A percentile compares a stretch with the other conserved stretches of the same genome.
Conservation (phyloP, 495 filamentous ascomycete species). For the Podospora comata region DNA sequence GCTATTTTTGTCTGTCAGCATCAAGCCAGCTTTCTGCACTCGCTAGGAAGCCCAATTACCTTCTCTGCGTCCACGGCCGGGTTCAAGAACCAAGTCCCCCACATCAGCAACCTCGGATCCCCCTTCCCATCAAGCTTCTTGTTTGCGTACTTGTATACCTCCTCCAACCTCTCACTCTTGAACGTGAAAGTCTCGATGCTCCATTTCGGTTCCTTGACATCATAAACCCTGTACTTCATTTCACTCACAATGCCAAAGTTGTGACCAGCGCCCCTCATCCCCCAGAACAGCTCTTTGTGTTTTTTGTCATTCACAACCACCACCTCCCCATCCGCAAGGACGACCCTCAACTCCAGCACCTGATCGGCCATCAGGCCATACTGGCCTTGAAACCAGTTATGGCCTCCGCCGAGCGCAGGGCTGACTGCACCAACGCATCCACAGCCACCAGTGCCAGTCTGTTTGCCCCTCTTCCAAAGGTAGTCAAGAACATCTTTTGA, state of each 20-base stretch:
- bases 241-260: constrained; percentile 61
- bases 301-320: constrained; percentile 33
- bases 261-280: constrained; percentile 55
- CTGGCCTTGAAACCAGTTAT: constrained; percentile 55
- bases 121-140: constrained; percentile 39
- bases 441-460: constrained; percentile 50
- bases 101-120: constrained; percentile 40
- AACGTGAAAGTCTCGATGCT: constrained; percentile 45
- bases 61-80: constrained; percentile 38
- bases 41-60: constrained; percentile 16
- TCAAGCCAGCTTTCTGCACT: background rate
- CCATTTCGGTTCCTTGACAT: constrained; percentile 38
- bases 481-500: constrained; percentile 28
- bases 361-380: constrained; percentile 58
- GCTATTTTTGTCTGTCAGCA: background rate
- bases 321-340: constrained; percentile 53
- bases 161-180: constrained; percentile 47
- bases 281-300: constrained; percentile 54
- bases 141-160: constrained; percentile 39
- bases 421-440: constrained; percentile 52
- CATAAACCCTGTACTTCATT: constrained; percentile 47
- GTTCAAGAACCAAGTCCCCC: constrained; percentile 45
- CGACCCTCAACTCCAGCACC: constrained; percentile 50
- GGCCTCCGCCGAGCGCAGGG: constrained; percentile 58
- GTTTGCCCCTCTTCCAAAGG: constrained; percentile 36